Evolutionary conservation across 169 alveolate species (phyloP), one percentile per base, ranked within the genome.

Genomic region (Eimeria sp.): DNA sequence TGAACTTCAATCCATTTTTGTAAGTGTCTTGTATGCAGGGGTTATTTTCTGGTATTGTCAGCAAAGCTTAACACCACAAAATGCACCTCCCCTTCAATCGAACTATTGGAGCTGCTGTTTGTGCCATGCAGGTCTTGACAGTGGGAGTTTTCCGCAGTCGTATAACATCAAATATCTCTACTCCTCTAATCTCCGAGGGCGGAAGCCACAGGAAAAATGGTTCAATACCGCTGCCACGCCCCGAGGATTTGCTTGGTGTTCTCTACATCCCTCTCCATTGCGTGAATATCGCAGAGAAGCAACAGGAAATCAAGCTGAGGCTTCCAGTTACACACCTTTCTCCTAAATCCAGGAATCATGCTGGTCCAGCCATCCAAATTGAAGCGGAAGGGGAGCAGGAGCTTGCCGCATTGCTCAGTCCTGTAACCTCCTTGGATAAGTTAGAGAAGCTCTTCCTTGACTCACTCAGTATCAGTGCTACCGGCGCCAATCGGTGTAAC

Each of bases 261-360:
- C 78, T 86, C 22, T 80, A 86, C 61, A 40, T 86, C 61, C 92
- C 92, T 5, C 92, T 86, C 22, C 92, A 61, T 45, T 86, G 92
- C 80, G 80, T 86, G 0, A 67, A 86, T 47, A 34, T 86, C 18
- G 43, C 80, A 22, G 92, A 58, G 22, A 34, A n/a, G 27, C 92
- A 86, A 80, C 92, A 86, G 34, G 92, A 86, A 61, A 63, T 86
- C 92, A 86, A 86, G 61, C 78, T 86, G 20, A 40, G 92, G 92
- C 92, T 86, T 20, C 92, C 92, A 18, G 82, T 86, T 18, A 54
- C 63, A 27, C 47, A 11, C 18, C 61, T 6, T n/a, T 40, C 80
- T 30, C 75, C 92, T 61, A 34, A 16, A 6, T 0, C 40, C 13
- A 40, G 9, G n/a, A 47, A 61, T 54, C 49, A 34, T 40, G 75